These are phyloP conservation scores for Globisporangium ultimum DNA, from an alignment of 352 stramenopile species.

Conservation along the genomic window DNA sequence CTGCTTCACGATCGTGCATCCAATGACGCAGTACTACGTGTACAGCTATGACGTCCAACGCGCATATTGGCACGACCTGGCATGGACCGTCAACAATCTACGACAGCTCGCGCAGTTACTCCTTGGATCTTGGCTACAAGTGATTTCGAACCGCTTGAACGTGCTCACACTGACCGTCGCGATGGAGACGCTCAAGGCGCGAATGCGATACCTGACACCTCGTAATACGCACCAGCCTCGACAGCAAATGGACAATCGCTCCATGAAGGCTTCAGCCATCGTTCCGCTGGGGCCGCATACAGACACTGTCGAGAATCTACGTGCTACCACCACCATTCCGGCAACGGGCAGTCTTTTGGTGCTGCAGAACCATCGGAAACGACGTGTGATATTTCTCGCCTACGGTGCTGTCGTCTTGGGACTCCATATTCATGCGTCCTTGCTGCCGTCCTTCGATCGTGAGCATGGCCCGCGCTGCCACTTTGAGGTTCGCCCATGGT, in stretches of 20 bases:
- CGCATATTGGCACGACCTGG: not conserved
- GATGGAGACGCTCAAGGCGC: conserved; percentile 2
- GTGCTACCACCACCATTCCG: not conserved
- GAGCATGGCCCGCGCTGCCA: not conserved
- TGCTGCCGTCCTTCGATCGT: not conserved
- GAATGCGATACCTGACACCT: not conserved
- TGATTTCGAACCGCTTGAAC: not conserved
- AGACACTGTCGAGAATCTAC: not conserved
- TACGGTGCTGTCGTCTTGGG: not conserved
- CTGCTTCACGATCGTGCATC: conserved; percentile 5
- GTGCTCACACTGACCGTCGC: conserved; percentile 1
- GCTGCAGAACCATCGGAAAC: not conserved
- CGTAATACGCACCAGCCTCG: not conserved
- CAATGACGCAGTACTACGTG: not conserved
- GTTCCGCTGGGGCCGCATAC: not conserved
- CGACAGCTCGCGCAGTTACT: not conserved
- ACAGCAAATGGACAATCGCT: not conserved
- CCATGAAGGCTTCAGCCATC: not conserved
- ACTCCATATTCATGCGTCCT: not conserved
- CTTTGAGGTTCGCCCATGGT: conserved; percentile 27
- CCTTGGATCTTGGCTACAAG: not conserved
- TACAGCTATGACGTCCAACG: not conserved
- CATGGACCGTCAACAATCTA: conserved; percentile 1
- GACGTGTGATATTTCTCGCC: not conserved
- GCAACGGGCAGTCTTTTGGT: not conserved